Evolutionary conservation across 2,329 filamentous ascomycete genomes (phyloP).

Genomic region (Madurella fahalii): DNA sequence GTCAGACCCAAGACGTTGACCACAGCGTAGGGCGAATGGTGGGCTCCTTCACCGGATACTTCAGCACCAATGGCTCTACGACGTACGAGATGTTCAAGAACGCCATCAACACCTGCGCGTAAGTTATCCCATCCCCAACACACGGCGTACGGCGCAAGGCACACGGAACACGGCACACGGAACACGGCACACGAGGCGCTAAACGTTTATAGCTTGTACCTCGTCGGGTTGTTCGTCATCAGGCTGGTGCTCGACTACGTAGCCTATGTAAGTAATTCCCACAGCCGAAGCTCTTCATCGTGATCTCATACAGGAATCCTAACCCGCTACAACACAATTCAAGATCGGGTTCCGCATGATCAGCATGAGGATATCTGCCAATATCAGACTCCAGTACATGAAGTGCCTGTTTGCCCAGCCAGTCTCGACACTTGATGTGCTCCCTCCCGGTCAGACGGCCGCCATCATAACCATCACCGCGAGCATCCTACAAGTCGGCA

Average conservation of each 20-base stretch:
- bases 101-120: conserved; percentile 31
- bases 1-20: conserved; percentile 37
- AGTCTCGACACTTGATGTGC: conserved; percentile 61
- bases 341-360: conserved; percentile 54
- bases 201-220: conserved; percentile 49
- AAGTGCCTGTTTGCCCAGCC: conserved; percentile 59
- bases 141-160: too few relatives aligned
- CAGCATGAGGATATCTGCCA: conserved; percentile 56
- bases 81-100: conserved; percentile 28
- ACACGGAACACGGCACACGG: too few relatives aligned
- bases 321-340: background rate
- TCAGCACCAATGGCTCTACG: conserved; percentile 23
- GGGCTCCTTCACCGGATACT: conserved; percentile 31
- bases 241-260: conserved; percentile 58
- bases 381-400: conserved; percentile 60
- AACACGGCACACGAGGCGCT: background rate
- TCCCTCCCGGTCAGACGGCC: conserved; percentile 56
- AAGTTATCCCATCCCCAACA: conserved; percentile 6
- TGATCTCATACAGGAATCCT: background rate
- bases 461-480: conserved; percentile 60
- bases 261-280: conserved; percentile 27
- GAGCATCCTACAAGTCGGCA: conserved; percentile 58
- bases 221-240: conserved; percentile 66
- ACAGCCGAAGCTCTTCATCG: background rate
- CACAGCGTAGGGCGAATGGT: conserved; percentile 27